Base-by-base conservation (phyloP, 2,329 filamentous ascomycete genomes). In the Plenodomus lindquistii region DNA sequence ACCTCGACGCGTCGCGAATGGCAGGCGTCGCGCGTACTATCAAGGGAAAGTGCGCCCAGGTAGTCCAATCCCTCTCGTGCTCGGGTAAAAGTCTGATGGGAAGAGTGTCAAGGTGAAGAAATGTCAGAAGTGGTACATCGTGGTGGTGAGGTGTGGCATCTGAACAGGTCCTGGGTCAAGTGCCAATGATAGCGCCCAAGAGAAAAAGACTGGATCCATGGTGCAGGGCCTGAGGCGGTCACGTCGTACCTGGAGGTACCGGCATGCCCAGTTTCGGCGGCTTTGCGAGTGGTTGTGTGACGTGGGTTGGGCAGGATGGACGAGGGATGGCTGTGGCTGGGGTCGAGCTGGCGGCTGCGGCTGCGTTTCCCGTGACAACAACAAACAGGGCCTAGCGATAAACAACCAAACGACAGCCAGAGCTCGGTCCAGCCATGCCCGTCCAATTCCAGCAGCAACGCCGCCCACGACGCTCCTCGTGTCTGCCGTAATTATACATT, bases 381-480 rank as follows among this genome's bases (percentile, higher is more conserved):
- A 63, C 62, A 20, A 44, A 50, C 50, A 46, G 42, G 38, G 43
- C 6, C 27, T 31, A 31, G 27, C 27, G 27, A 31, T 31, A 31
- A 31, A 31, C 27, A 31, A 31, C 6, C 9, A 7, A 13, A 13
- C 27, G 22, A 11, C 22, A 24, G 5, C 22, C 22, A 24, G 11
- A 17, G 37, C 40, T 46, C 46, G 54, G 50, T 50, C 48, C 50
- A 55, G 50, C 57, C 40, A 47, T 48, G 40, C 45, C 54, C 44
- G 48, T 54, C 58, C 60, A 57, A 57, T 57, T 62, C 56, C 66
- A 60, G 53, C 52, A 38, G 55, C 58, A 44, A 48, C 60, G 60
- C 63, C 57, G 60, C 55, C 35, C 49, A 17, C 59, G 55, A 46
- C 59, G 41, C 51, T 50, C 47, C 46, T 53, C 54, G 58, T 42